A percentile compares a stretch with the other conserved stretches of the same genome.
Evolutionary conservation across 202 grass and related monocot genomes (phyloP).

Genomic region (Bolboschoenoplectus hybrid): DNA sequence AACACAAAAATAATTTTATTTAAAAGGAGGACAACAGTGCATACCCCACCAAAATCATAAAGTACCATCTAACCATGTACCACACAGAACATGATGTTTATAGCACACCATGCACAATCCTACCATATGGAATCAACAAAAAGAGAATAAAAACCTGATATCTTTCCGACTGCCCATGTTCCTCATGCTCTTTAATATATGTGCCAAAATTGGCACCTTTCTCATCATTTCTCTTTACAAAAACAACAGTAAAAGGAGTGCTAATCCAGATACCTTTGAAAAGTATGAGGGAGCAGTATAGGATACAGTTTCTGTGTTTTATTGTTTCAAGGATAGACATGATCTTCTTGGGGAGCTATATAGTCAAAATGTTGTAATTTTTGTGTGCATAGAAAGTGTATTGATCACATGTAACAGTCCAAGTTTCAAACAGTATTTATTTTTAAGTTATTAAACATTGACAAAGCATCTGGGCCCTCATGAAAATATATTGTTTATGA

Average conservation of each 20-base stretch:
- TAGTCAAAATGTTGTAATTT: background rate
- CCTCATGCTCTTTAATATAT: background rate
- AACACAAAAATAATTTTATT: slow-evolving; percentile 12
- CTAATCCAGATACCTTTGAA: background rate
- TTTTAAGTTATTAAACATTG: background rate
- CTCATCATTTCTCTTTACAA: background rate
- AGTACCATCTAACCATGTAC: background rate
- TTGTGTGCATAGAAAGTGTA: background rate
- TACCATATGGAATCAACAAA: background rate
- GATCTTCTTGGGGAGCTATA: background rate
- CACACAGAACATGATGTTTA: background rate
- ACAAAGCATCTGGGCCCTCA: background rate
- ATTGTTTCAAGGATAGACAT: slow-evolving; percentile 14
- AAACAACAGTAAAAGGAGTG: background rate
- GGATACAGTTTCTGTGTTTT: background rate
- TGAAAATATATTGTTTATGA: background rate
- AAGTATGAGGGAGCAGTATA: too few relatives aligned
- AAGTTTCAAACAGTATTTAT: background rate
- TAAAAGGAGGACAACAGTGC: background rate
- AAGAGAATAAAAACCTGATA: background rate
- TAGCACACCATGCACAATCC: background rate
- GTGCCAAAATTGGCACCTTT: background rate
- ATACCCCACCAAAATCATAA: background rate
- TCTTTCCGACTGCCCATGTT: background rate
- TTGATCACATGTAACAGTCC: background rate